Evolutionary conservation across 2,329 filamentous ascomycete genomes (phyloP).

Genomic region (Rutstroemia sp.): DNA sequence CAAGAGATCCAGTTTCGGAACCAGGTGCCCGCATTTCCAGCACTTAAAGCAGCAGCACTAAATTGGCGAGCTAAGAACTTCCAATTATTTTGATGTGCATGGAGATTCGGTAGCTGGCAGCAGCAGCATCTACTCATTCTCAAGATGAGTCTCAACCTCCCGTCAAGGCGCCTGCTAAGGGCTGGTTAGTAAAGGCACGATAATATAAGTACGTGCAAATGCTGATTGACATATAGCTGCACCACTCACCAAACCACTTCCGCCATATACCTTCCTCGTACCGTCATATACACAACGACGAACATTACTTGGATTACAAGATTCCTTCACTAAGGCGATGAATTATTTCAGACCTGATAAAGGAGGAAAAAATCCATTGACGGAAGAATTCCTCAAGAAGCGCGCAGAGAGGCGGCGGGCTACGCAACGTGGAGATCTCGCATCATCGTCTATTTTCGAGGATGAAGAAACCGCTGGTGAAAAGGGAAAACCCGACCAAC

Average conservation of each 20-base stretch:
- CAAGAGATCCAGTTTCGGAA: background rate
- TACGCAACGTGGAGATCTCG: slow-evolving; percentile 37
- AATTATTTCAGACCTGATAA: slow-evolving; percentile 1
- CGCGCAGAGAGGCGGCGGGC: slow-evolving; percentile 28
- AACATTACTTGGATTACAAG: slow-evolving; percentile 14
- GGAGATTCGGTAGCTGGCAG: background rate
- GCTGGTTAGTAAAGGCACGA: slow-evolving; percentile 42
- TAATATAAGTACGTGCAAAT: slow-evolving; percentile 5
- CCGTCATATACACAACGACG: slow-evolving; percentile 22
- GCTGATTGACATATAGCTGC: slow-evolving; percentile 22
- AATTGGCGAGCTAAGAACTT: slow-evolving; percentile 10
- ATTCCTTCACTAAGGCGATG: background rate
- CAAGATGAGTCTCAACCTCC: slow-evolving; percentile 58
- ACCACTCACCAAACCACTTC: slow-evolving; percentile 31
- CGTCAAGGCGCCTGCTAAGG: slow-evolving; percentile 52
- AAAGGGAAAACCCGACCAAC: slow-evolving; percentile 3
- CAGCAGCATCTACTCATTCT: slow-evolving; percentile 10
- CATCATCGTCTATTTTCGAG: slow-evolving; percentile 45
- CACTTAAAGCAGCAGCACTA: slow-evolving; percentile 6
- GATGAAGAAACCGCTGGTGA: slow-evolving; percentile 31
- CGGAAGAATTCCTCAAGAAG: slow-evolving; percentile 48
- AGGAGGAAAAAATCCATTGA: slow-evolving; percentile 43
- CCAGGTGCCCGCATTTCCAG: background rate
- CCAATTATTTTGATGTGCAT: slow-evolving; percentile 8
- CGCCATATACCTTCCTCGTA: slow-evolving; percentile 30